Evolutionary conservation across 2,329 filamentous ascomycete genomes (phyloP).

Genomic region (Botrytis sinoallii): DNA sequence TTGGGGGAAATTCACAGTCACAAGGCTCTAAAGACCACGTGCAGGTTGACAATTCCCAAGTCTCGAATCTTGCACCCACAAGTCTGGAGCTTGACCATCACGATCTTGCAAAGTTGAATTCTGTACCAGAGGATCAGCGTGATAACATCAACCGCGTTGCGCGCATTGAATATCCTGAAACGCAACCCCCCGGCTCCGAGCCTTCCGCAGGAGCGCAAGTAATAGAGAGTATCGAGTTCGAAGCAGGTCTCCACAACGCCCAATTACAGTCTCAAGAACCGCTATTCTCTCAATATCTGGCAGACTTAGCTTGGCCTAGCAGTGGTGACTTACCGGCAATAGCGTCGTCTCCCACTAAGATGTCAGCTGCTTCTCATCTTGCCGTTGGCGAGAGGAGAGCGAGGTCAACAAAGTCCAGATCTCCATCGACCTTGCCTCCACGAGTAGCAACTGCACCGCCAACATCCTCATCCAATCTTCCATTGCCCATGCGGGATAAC

Average conservation of each 20-base stretch:
- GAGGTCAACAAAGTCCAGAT: slow-evolving; percentile 15
- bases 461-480: neutral
- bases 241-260: neutral
- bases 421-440: slow-evolving; percentile 14
- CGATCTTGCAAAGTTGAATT: neutral
- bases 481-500: slow-evolving; percentile 13
- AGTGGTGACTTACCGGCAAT: neutral
- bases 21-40: slow-evolving; percentile 8
- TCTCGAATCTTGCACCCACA: neutral
- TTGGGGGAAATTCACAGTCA: neutral
- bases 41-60: slow-evolving; percentile 2
- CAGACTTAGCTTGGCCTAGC: neutral
- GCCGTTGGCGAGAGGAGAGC: slow-evolving; percentile 2
- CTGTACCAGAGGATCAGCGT: neutral
- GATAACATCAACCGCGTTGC: neutral
- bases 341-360: neutral
- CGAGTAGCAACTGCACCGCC: slow-evolving; percentile 6
- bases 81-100: no score
- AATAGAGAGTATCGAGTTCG: slow-evolving; percentile 9
- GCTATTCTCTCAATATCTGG: neutral
- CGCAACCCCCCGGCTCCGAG: neutral
- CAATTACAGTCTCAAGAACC: neutral
- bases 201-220: neutral
- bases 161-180: neutral
- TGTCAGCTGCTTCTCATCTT: slow-evolving; percentile 7